Base-by-base conservation (phyloP, 2,329 filamentous ascomycete genomes). In the Beauveria asiatica region DNA sequence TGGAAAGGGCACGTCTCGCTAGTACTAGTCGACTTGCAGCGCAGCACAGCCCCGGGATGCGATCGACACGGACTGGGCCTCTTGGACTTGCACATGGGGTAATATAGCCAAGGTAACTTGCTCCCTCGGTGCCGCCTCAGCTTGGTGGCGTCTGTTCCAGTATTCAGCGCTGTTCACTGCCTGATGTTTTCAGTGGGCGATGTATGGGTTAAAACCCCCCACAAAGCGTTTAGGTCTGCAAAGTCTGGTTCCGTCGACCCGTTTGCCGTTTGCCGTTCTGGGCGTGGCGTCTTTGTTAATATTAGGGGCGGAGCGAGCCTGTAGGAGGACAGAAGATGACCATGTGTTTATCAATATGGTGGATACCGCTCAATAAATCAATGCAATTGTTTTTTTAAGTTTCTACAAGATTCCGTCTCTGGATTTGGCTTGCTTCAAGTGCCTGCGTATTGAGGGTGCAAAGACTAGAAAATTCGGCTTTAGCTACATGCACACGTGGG, bases 51-150 rank as follows among this genome's bases (percentile, higher is more conserved):
- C 44, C 45, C 8, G 10, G 21, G 16, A 9, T 6, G 13, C 17
- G 21, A 50, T 57, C 33, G 33, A 30, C 55, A 27, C 44, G 44
- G 42, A 16, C 21, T 49, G 55, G 55, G 42, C 55, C 44, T 39
- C 44, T 57, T 48, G 55, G 8, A 45, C 55, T 57, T 49, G 33
- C 55, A 49, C 55, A 57, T 57, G 55, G 55, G 45, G 55, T 33
- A 57, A 57, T 27, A 23, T 45, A n/a, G 45, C 55, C 54, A 49
- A 30, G 27, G 27, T 8, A 30, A 9, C 27, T 30, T 30, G 27
- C 27, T 9, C 8, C 8, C 8, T 3, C 23, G 3, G 23, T 5
- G 23, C 23, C 23, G 27, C 8, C 27, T 30, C 8, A 30, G 27
- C 8, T 30, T 8, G 27, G 27, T 30, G 27, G 27, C 27, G 27